Base-by-base conservation (phyloP, 805 yeast species). In the Debaryomyces tyrocola region DNA sequence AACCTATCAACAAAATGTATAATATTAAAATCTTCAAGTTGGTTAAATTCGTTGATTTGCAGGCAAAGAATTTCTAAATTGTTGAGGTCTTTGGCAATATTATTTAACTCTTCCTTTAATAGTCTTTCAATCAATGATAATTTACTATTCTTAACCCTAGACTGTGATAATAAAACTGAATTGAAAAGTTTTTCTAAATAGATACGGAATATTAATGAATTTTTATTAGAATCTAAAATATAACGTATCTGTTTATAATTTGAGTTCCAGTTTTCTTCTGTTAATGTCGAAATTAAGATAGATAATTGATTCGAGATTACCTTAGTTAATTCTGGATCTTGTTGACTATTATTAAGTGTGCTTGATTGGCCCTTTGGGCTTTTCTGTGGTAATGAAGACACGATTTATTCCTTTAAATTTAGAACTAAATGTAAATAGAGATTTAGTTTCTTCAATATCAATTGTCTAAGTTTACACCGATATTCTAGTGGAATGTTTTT, bases 291-390 rank as follows among this genome's bases (percentile, higher is more conserved):
- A 41, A 77, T 65, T 41, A 83, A 64, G 41, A 83, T 69, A 15
- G 79, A 70, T 36, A 84, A 58, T 62, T 84, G 89, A 31, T 82
- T 75, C 47, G 74, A 58, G 38, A 75, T 63, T 43, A 79, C 70
- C 50, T 64, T 66, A 48, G 61, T 59, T 47, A 68, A 52, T 54
- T 70, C 74, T 28, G 64, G 55, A 46, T 50, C 54, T 50, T 39
- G 48, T 31, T 33, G 51, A 39, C 29, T 37, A 43, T 41, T 43
- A 45, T 27, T 41, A 38, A 39, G 53, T 47, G 43, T 51, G 48
- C 47, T 41, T 44, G 39, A 21, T 36, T 50, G 56, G 77, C 75
- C 77, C 77, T 52, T 52, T 53, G 75, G 75, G 75, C 75, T 67
- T 44, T 51, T 51, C 41, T 52, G 49, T 40, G 55, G 40, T 48